These are phyloP conservation scores for Cercospora sojina DNA, from an alignment of 2,329 filamentous ascomycete species.

Conservation along the genomic window DNA sequence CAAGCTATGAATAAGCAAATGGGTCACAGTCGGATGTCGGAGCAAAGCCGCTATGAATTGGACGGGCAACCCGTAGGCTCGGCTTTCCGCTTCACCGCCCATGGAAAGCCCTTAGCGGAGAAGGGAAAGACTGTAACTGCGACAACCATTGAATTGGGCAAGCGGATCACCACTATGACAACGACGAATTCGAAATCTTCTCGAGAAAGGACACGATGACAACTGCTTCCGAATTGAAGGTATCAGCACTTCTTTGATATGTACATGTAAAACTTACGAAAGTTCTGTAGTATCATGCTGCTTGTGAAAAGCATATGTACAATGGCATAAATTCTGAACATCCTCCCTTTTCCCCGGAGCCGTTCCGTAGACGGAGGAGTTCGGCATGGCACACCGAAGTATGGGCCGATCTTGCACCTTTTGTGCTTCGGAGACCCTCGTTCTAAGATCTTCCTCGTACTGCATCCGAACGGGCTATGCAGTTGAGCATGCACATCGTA, in stretches of 20 bases:
- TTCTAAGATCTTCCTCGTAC: background rate
- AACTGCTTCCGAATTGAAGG: background rate
- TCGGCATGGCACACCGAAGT: background rate
- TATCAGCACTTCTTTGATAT: background rate
- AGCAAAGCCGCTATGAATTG: slow-evolving; percentile 10
- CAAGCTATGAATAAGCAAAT: slow-evolving; percentile 16
- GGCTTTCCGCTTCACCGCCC: slow-evolving; percentile 3
- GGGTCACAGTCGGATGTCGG: background rate
- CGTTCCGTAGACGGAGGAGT: background rate
- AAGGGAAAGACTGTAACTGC: background rate
- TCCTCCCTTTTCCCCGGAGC: background rate
- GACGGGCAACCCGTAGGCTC: slow-evolving; percentile 20
- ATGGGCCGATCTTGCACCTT: background rate
- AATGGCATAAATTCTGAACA: background rate
- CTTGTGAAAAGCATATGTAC: background rate
- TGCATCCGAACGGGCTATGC: background rate
- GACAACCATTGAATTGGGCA: slow-evolving; percentile 1
- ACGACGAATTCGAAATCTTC: background rate
- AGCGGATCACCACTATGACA: background rate
- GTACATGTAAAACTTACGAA: background rate
- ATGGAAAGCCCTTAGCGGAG: background rate
- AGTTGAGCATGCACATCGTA: background rate
- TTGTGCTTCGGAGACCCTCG: background rate
- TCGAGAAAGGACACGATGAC: slow-evolving; percentile 8
- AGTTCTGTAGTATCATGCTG: background rate